Evolutionary conservation across 1,284 basidiomycete species (phyloP), one percentile per base, ranked within the genome.

Genomic region (Leccinum fallax): DNA sequence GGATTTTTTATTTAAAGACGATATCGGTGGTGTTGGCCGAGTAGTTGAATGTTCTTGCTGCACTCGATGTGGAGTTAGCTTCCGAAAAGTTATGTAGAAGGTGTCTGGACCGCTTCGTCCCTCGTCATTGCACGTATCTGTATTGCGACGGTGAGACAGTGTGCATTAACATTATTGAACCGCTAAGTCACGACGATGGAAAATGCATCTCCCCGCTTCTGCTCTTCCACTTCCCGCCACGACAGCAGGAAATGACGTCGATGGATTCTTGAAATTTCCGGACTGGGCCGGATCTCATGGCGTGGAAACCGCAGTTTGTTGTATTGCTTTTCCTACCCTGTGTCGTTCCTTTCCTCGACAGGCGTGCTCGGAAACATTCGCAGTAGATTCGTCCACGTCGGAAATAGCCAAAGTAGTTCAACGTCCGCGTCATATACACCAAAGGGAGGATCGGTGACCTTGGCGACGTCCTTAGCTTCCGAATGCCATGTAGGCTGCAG

Each of bases 191-290:
- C 55, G 64, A 61, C 60, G 24, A 61, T 61, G 48, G 36, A 26
- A 60, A 1, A 59, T 13, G 58, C 15, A 57, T 62, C 59, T 19
- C 26, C 21, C 15, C 49, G 11, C 26, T 54, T 36, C 60, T 58
- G 2, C 15, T 60, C 38, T 59, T 32, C 26, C 40, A 28, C 43
- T 61, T 55, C 55, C 38, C 34, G 16, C 43, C 51, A 51, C 49
- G n/a, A 48, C 28, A 16, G 19, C 16, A 52, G 40, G 49, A 53
- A 32, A n/a, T 24, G 38, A n/a, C 48, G 53, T 56, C 15, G n/a
- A 40, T 11, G 34, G 57, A 59, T 68, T 68, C 66, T 69, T 66
- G 53, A 53, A 56, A 63, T 59, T 53, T 61, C 66, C 64, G 61
- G 57, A 52, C 48, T 16, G 7, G 13, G 53, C 26, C 61, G 64